A percentile compares a stretch with the other conserved stretches of the same genome.
phyloP scores from a whole-genome alignment of 768 basidiomycete species.

The Leucosporidium yakuticum region DNA sequence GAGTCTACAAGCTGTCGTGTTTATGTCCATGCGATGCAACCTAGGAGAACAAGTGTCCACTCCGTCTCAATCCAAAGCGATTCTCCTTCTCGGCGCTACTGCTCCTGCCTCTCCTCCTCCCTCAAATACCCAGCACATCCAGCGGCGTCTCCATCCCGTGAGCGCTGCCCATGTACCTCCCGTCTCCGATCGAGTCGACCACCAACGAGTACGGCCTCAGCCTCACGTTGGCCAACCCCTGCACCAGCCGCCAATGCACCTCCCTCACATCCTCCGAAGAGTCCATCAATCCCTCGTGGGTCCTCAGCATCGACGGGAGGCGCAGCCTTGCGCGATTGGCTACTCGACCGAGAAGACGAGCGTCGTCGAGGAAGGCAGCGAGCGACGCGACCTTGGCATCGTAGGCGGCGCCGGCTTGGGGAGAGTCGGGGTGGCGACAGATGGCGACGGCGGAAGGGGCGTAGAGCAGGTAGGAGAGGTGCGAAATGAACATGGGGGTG shows the following conservation, averaged over 20 bases:
- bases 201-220: conserved; percentile 13
- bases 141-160: not conserved
- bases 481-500: conserved; percentile 24
- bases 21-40: too few species aligned
- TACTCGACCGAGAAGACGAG: conserved; percentile 33
- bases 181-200: not conserved
- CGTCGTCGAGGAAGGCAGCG: conserved; percentile 37
- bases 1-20: too few species aligned
- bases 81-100: not conserved
- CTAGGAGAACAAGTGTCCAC: too few species aligned
- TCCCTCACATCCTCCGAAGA: conserved; percentile 10
- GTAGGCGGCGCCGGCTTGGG: conserved; percentile 27
- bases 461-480: conserved; percentile 35
- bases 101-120: not conserved
- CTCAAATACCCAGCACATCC: not conserved
- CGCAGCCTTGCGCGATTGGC: conserved; percentile 32
- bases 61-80: too few species aligned
- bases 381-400: conserved; percentile 36
- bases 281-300: conserved; percentile 22
- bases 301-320: conserved; percentile 16
- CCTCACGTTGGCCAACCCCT: conserved; percentile 14
- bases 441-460: conserved; percentile 14
- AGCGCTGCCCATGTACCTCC: not conserved
- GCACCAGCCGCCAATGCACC: conserved; percentile 16
- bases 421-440: conserved; percentile 16